These are phyloP conservation scores for Gossypium davidsonii DNA, from an alignment of 441 rosid genomes.

Conservation along the genomic window DNA sequence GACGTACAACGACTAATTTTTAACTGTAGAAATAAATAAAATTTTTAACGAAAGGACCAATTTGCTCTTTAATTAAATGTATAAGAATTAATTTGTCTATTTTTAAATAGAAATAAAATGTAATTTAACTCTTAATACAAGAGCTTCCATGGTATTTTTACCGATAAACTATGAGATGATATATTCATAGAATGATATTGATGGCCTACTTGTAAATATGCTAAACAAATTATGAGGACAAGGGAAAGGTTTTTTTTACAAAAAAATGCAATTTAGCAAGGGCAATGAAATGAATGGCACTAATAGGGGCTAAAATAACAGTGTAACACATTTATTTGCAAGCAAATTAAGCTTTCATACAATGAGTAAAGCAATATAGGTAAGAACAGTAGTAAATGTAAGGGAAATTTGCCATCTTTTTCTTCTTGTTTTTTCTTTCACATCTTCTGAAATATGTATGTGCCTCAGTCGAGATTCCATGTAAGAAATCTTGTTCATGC, in stretches of 20 bases:
- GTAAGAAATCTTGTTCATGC: neutral
- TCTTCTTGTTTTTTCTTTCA: neutral
- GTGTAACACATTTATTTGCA: neutral
- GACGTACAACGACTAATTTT: no score
- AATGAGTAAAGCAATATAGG: neutral
- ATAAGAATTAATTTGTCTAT: no score
- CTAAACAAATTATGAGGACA: neutral
- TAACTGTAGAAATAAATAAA: no score
- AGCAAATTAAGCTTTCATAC: neutral
- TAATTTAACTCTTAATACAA: no score
- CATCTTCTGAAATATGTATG: neutral
- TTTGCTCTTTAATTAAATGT: no score
- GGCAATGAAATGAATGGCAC: neutral
- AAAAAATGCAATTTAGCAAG: neutral
- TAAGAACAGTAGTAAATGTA: neutral
- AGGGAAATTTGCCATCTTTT: neutral
- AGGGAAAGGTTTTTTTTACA: neutral
- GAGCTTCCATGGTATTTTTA: no score
- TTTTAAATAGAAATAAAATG: no score
- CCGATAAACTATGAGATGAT: neutral
- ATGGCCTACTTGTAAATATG: neutral
- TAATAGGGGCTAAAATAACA: neutral
- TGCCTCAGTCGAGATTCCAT: neutral
- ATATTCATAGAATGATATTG: neutral
- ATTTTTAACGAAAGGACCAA: no score